These are phyloP conservation scores for Solanum hybrid DNA, from an alignment of 305 asterid genomes.

Conservation along the genomic window DNA sequence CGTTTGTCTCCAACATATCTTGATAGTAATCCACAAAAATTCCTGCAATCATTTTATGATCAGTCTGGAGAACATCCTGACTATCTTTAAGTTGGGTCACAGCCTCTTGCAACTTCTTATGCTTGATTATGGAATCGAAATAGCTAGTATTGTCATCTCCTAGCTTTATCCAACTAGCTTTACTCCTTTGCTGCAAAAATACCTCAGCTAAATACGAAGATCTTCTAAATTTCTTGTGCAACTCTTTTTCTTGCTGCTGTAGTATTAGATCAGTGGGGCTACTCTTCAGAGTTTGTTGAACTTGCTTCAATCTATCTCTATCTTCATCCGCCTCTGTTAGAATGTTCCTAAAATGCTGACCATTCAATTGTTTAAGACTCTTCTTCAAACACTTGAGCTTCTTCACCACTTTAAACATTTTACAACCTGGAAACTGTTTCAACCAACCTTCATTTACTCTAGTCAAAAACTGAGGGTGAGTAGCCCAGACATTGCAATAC, in stretches of 20 bases:
- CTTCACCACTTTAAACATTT: too few species aligned
- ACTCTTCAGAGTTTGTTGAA: neutral
- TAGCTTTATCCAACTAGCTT: neutral
- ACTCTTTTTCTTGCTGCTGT: neutral
- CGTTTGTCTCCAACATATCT: neutral
- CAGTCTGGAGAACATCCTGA: neutral
- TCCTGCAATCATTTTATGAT: neutral
- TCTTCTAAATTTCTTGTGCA: neutral
- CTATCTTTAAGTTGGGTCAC: neutral
- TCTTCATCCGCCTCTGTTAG: too few species aligned
- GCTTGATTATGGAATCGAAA: too few species aligned
- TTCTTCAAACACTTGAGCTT: too few species aligned
- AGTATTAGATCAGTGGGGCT: neutral
- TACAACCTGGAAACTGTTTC: too few species aligned
- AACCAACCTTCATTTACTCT: too few species aligned
- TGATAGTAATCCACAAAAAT: neutral
- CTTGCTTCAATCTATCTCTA: too few species aligned
- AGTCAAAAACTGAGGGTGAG: too few species aligned
- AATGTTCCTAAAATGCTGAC: too few species aligned
- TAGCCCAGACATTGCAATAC: too few species aligned
- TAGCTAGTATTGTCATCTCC: neutral
- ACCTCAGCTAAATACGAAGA: neutral
- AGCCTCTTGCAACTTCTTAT: neutral
- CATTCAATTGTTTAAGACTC: too few species aligned
- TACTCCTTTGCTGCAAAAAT: neutral